These are phyloP conservation scores for Fomitopsis pulvina DNA, from an alignment of 768 basidiomycete species.

Conservation along the genomic window DNA sequence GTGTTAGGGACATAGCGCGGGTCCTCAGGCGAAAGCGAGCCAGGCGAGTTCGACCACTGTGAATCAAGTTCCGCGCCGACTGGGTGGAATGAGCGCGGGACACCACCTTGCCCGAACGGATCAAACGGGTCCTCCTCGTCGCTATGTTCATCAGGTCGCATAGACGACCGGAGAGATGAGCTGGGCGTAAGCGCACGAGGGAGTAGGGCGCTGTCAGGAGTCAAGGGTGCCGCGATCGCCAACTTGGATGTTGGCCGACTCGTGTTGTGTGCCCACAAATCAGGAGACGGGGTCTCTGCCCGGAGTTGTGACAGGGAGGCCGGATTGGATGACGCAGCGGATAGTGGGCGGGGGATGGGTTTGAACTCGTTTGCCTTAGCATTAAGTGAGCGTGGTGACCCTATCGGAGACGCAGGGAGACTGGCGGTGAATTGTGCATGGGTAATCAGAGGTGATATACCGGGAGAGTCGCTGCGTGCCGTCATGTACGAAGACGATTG, in stretches of 20 bases:
- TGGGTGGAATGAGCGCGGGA: slow-evolving; percentile 55
- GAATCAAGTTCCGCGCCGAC: slow-evolving; percentile 53
- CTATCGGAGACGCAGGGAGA: slow-evolving; percentile 77
- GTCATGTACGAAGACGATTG: slow-evolving; percentile 52
- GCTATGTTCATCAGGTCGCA: slow-evolving; percentile 50
- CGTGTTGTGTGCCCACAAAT: slow-evolving; percentile 77
- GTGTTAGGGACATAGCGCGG: slow-evolving; percentile 20
- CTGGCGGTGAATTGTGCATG: slow-evolving; percentile 72
- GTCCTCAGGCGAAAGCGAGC: slow-evolving; percentile 46
- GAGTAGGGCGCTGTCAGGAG: slow-evolving; percentile 56
- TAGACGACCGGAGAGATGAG: slow-evolving; percentile 59
- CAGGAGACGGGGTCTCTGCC: slow-evolving; percentile 82
- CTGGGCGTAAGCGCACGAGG: slow-evolving; percentile 62
- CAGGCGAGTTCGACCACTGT: slow-evolving; percentile 47
- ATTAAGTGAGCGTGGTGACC: slow-evolving; percentile 79
- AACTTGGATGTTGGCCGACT: slow-evolving; percentile 74
- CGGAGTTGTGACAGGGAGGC: slow-evolving; percentile 43
- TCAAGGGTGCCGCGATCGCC: slow-evolving; percentile 85
- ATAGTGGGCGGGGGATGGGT: slow-evolving; percentile 75
- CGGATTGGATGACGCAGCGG: slow-evolving; percentile 62
- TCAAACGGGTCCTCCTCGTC: slow-evolving; percentile 87
- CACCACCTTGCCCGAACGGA: slow-evolving; percentile 51
- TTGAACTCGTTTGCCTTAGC: slow-evolving; percentile 90
- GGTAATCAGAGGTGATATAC: slow-evolving; percentile 62
- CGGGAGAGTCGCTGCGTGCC: slow-evolving; percentile 45